Evolutionary conservation across 805 yeast species (phyloP).

Genomic region (Zygoascus ofunaensis): DNA sequence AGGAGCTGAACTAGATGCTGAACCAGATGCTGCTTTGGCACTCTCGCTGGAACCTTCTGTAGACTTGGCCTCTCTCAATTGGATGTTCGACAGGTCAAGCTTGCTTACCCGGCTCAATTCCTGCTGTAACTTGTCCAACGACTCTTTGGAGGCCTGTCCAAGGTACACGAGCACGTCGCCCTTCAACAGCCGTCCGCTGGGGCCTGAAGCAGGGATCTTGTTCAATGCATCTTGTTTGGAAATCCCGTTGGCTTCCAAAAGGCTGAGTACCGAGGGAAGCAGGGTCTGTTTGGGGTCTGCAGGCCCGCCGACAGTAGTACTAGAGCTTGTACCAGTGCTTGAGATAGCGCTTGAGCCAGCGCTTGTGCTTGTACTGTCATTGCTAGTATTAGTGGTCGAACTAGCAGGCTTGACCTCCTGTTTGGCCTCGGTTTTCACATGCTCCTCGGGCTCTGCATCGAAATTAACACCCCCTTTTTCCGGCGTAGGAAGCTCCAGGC

Average conservation of each 20-base stretch:
- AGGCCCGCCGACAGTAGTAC: slow-evolving; percentile 14
- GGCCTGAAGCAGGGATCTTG: slow-evolving; percentile 78
- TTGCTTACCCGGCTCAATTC: slow-evolving; percentile 46
- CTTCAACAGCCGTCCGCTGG: slow-evolving; percentile 74
- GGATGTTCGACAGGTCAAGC: slow-evolving; percentile 65
- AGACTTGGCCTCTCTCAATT: slow-evolving; percentile 16
- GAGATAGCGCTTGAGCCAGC: neutral
- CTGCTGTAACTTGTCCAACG: slow-evolving; percentile 45
- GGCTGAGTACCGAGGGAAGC: slow-evolving; percentile 67
- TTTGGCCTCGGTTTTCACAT: neutral
- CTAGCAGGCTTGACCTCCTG: slow-evolving; percentile 5
- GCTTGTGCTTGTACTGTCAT: slow-evolving; percentile 1
- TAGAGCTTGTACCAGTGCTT: slow-evolving; percentile 5
- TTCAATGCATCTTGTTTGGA: slow-evolving; percentile 60
- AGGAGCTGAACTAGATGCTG: neutral
- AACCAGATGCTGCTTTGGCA: slow-evolving; percentile 6
- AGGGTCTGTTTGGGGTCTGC: slow-evolving; percentile 64
- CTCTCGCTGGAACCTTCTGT: slow-evolving; percentile 8
- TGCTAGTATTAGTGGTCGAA: neutral
- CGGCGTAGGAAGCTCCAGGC: slow-evolving; percentile 47
- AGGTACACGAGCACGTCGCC: slow-evolving; percentile 85
- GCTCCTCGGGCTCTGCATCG: slow-evolving; percentile 8
- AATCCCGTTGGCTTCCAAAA: slow-evolving; percentile 54
- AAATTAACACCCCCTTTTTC: slow-evolving; percentile 20
- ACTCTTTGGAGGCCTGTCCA: slow-evolving; percentile 56